Evolutionary conservation across 1,139 yeast species (phyloP).

Genomic region (Hyphopichia wangnamkhiaoensis): DNA sequence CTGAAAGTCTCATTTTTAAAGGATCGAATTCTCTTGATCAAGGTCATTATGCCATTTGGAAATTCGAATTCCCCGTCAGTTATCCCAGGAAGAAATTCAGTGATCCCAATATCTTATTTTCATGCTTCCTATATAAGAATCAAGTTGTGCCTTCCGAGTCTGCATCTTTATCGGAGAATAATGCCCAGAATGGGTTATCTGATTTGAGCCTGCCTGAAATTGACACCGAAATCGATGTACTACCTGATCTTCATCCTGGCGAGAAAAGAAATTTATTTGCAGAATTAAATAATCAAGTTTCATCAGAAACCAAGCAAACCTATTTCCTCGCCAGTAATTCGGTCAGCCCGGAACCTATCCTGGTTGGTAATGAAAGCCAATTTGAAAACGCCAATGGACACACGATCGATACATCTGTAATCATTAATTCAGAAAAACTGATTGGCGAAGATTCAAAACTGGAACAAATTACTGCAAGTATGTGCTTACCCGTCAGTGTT

Average conservation of each 20-base stretch:
- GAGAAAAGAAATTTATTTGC: slow-evolving; percentile 21
- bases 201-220: slow-evolving; percentile 2
- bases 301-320: background rate
- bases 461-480: background rate
- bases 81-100: slow-evolving; percentile 38
- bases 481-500: slow-evolving; percentile 19
- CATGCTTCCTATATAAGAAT: slow-evolving; percentile 21
- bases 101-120: slow-evolving; percentile 31
- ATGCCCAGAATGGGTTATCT: background rate
- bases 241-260: slow-evolving; percentile 24
- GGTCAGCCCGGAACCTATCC: background rate
- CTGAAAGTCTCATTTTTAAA: slow-evolving; percentile 13
- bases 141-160: too few relatives aligned
- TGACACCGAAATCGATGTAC: slow-evolving; percentile 7
- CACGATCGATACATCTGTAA: background rate
- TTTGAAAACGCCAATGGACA: too few relatives aligned
- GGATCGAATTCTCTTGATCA: slow-evolving; percentile 9
- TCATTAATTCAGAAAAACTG: background rate
- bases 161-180: background rate
- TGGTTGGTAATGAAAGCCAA: background rate
- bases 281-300: slow-evolving; percentile 24
- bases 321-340: background rate
- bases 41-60: slow-evolving; percentile 27
- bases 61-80: slow-evolving; percentile 32
- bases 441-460: background rate